Evolutionary conservation across 495 filamentous ascomycete species (phyloP), one percentile per base, ranked within the genome.

Genomic region (Penicillium herquei): DNA sequence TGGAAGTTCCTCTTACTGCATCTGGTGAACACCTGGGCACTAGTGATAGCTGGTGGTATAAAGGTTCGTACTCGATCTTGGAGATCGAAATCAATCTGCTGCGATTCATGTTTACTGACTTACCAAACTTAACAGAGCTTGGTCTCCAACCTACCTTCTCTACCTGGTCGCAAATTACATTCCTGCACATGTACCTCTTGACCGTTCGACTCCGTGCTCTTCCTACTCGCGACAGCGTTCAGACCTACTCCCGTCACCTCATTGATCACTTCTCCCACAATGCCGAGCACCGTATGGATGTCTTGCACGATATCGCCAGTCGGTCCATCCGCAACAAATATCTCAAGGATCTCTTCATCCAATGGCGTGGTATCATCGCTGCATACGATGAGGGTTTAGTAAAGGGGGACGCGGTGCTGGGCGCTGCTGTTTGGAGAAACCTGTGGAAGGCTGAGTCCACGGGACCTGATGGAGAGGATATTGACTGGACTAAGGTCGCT

Each of bases 201-300:
- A 87, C 87, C n/a, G 87, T 88, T n/a, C 87, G 93, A 40, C 75
- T 97, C 44, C 89, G 94, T 46, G 80, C 79, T 55, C 81, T 94
- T 54, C 87, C 88, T 17, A 68, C 78, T 3, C 72, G 70, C n/a
- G 78, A 85, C 17, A 80, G 78, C 30, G 57, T 78, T 37, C 75
- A 75, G 48, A 75, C 78, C 10, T 91, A 87, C 78, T 84, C 87
- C 51, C 89, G 89, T 55, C 86, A 91, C 65, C 77, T 89, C 39
- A 84, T 94, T 33, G 90, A 98, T 70, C 91, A 96, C 68, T 96
- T 94, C 78, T 98, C 96, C 72, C 88, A 89, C 74, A 86, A 88
- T 58, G 89, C 90, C 34, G 94, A 98, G 74, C 83, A 88, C 63
- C 86, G 86, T 67, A 96, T 98, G 90, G 80, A 82, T 46, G 78